Evolutionary conservation across 2,329 filamentous ascomycete genomes (phyloP).

Genomic region (Raffaelea albimanens): DNA sequence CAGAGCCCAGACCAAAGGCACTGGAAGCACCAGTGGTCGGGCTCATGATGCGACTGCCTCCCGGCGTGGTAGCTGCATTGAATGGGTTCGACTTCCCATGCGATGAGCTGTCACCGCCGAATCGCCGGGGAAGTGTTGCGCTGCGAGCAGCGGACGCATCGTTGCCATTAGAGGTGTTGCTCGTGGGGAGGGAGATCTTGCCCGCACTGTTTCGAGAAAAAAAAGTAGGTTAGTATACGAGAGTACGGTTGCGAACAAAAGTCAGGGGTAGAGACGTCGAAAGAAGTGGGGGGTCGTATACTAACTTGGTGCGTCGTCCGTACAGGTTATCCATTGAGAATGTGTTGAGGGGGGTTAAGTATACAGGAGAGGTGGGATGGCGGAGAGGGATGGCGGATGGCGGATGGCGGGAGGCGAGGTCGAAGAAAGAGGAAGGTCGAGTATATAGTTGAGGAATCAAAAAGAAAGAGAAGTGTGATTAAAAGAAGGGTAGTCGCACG

Average conservation of each 20-base stretch:
- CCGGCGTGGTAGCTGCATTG: slow-evolving; percentile 62
- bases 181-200: slow-evolving; percentile 83
- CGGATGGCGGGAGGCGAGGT: background rate
- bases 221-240: slow-evolving; percentile 6
- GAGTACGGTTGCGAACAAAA: no score
- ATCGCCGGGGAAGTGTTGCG: slow-evolving; percentile 60
- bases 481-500: no score
- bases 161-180: slow-evolving; percentile 7
- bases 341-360: slow-evolving; percentile 9
- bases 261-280: background rate
- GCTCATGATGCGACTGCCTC: slow-evolving; percentile 54
- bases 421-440: background rate
- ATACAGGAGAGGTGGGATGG: slow-evolving; percentile 8
- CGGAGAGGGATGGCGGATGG: slow-evolving; percentile 9
- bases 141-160: slow-evolving; percentile 41
- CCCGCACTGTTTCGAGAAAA: slow-evolving; percentile 47
- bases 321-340: slow-evolving; percentile 58
- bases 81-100: slow-evolving; percentile 74
- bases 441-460: background rate
- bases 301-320: slow-evolving; percentile 78
- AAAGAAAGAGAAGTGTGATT: no score
- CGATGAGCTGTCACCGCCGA: slow-evolving; percentile 63
- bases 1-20: slow-evolving; percentile 88
- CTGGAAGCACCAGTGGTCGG: slow-evolving; percentile 71
- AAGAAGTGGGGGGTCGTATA: slow-evolving; percentile 9